phyloP scores from a whole-genome alignment of 441 rosid genomes.

The Oxalis stricta region DNA sequence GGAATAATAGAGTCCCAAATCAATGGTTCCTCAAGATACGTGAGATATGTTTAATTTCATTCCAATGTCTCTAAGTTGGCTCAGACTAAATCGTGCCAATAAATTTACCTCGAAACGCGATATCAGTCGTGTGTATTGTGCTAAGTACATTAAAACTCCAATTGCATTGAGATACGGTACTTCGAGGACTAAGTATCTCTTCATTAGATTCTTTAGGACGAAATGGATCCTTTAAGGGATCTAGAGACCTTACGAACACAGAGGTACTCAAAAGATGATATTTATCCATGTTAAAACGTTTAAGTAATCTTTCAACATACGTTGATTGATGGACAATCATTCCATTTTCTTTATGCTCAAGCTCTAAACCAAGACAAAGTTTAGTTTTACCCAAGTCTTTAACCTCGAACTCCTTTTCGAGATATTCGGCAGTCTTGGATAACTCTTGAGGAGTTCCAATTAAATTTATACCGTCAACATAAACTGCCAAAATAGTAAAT shows the following conservation, averaged over 20 bases:
- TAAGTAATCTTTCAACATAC: constrained; percentile 2
- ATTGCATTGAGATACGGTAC: not conserved
- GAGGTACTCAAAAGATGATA: not conserved
- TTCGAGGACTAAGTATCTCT: not conserved
- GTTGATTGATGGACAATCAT: constrained; percentile 2
- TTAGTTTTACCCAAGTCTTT: constrained; percentile 3
- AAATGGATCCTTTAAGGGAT: not conserved
- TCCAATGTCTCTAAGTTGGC: not conserved
- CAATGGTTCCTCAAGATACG: not conserved
- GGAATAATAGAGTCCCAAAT: not conserved
- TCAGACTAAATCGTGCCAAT: not conserved
- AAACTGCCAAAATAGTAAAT: no score
- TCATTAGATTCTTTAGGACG: not conserved
- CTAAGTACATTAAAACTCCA: not conserved
- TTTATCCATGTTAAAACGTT: not conserved
- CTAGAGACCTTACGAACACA: constrained; percentile 1
- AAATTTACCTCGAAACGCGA: not conserved
- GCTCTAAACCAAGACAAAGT: not conserved
- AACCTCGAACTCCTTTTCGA: constrained; percentile 4
- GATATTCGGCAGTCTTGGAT: not conserved
- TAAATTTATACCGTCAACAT: no score
- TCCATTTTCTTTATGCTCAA: not conserved
- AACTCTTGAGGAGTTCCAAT: not conserved
- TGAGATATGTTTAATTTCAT: not conserved
- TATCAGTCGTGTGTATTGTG: not conserved